Evolutionary conservation across 2,329 filamentous ascomycete genomes (phyloP).

Genomic region (Diatrype stigma): DNA sequence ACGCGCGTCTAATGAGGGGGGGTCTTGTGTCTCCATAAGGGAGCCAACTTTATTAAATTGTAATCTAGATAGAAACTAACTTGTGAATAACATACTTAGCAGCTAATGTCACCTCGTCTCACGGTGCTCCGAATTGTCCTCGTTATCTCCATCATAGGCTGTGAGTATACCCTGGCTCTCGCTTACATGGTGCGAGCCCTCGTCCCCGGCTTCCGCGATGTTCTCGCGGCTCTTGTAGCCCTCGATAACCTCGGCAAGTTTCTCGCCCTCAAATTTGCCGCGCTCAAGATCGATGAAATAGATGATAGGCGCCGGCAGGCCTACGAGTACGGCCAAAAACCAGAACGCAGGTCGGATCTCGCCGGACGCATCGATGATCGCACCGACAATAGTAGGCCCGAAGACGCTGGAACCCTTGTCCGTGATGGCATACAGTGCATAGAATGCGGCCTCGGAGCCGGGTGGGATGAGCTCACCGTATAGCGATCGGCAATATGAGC

Average conservation of each 20-base stretch:
- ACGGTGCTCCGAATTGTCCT: conserved; percentile 15
- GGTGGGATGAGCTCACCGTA: conserved; percentile 93
- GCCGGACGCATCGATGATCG: conserved; percentile 80
- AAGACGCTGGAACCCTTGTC: conserved; percentile 95
- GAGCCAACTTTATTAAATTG: conserved; percentile 21
- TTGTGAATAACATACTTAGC: background rate
- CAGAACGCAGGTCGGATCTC: conserved; percentile 85
- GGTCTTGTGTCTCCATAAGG: background rate
- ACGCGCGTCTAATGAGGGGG: background rate
- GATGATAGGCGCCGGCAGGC: conserved; percentile 78
- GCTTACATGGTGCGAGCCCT: conserved; percentile 14
- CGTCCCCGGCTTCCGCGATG: conserved; percentile 9
- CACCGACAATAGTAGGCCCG: conserved; percentile 87
- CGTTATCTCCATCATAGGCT: conserved; percentile 30
- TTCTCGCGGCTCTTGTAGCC: conserved; percentile 37
- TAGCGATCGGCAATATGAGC: conserved; percentile 85
- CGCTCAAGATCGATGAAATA: conserved; percentile 80
- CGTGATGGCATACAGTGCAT: conserved; percentile 93
- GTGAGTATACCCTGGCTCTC: conserved; percentile 32
- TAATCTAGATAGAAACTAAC: conserved; percentile 13
- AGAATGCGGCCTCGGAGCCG: conserved; percentile 93
- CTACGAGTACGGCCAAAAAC: conserved; percentile 83
- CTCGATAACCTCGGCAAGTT: conserved; percentile 57
- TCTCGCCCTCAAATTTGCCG: conserved; percentile 64
- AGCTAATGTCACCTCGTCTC: conserved; percentile 4